Evolutionary conservation across 1,284 basidiomycete species (phyloP).

Genomic region (Apiotrichum brassicae): DNA sequence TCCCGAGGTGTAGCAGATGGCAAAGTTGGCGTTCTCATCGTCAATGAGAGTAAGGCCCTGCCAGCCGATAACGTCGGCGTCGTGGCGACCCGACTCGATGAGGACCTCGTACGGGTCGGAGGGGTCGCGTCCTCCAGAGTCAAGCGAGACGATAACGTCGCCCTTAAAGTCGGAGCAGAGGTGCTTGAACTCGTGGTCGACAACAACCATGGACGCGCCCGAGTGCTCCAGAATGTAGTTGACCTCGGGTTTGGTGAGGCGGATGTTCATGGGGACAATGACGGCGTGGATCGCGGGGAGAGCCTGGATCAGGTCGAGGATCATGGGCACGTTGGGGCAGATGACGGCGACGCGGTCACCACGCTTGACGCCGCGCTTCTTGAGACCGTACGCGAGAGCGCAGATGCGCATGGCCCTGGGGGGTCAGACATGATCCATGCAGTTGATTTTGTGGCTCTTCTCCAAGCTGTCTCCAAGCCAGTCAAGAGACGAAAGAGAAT

Average conservation of each 20-base stretch:
- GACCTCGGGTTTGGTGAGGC: slow-evolving; percentile 16
- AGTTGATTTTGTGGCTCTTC: too few relatives aligned
- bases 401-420: slow-evolving; percentile 17
- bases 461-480: too few relatives aligned
- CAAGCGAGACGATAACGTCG: slow-evolving; percentile 13
- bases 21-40: slow-evolving; percentile 14
- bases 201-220: slow-evolving; percentile 7
- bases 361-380: slow-evolving; percentile 62
- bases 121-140: slow-evolving; percentile 13
- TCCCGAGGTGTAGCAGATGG: slow-evolving; percentile 21
- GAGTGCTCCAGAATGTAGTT: slow-evolving; percentile 19
- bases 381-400: slow-evolving; percentile 61
- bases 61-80: slow-evolving; percentile 14
- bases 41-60: slow-evolving; percentile 15
- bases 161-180: slow-evolving; percentile 15
- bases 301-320: slow-evolving; percentile 18
- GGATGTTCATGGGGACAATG: slow-evolving; percentile 18
- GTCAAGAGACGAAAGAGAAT: too few relatives aligned
- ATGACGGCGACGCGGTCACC: slow-evolving; percentile 69
- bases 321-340: slow-evolving; percentile 18
- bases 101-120: slow-evolving; percentile 15
- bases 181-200: slow-evolving; percentile 18
- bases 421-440: too few relatives aligned
- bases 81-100: slow-evolving; percentile 12
- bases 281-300: slow-evolving; percentile 14